Base-by-base conservation (phyloP, 1,284 basidiomycete genomes). In the Laetiporus sulphureus region DNA sequence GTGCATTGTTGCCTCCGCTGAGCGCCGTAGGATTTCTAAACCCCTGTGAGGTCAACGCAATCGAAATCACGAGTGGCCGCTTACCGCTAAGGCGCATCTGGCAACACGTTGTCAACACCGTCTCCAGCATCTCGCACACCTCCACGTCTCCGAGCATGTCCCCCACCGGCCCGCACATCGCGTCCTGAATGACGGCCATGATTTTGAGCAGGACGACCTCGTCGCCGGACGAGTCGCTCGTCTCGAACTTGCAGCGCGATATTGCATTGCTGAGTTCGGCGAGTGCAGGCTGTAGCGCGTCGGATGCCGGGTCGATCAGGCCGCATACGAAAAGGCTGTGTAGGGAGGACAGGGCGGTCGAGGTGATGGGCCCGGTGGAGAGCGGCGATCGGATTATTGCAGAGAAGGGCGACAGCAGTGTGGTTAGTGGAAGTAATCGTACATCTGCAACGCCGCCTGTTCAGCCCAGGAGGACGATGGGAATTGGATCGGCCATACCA, bases 81-180 rank as follows among this genome's bases (percentile, higher is more conserved):
- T 51, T 52, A 92, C 91, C 94, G 55, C 90, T 91, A 4, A 98
- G 71, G 32, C 96, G 75, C 73, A 95, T 96, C 60, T 98, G 91
- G 63, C 95, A 98, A 52, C 93, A 93, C 55, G 96, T 98, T 25
- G 92, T 96, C 49, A 99, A 67, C 1, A 96, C 94, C 4, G 95
- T 97, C 67, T 99, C 96, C 57, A 99, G 72, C 82, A 99, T 93
- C 66, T 98, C 95, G 62, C 96, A 99, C 16, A 99, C 86, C 60
- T 93, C 90, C 46, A 96, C 82, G 57, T 99, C 95, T 29, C 90
- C 88, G 30, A 97, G 72, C 10, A 74, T 69, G 18, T 62, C 58
- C 0, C 83, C 85, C n/a, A 85, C 74, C 38, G 61, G 67, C 22
- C 81, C 78, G 44, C 83, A 79, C 52, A 95, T 72, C 55, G 90